Percentiles rank a stretch among this genome's conserved stretches.
These are phyloP conservation scores for Pyracantha coccinea DNA, from an alignment of 331 rosid species.

Conservation along the genomic window DNA sequence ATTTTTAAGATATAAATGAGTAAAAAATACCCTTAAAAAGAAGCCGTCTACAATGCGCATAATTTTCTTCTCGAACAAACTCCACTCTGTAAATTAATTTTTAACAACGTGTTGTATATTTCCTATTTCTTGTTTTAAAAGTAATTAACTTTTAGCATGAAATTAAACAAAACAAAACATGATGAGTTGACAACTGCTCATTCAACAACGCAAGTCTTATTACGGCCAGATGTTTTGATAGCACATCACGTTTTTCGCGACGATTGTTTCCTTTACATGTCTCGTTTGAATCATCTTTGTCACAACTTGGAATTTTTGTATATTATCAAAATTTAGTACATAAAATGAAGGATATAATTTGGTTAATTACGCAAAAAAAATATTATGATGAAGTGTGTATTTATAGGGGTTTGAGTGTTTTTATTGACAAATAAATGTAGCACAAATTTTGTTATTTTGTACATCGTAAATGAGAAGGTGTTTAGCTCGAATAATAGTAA, in stretches of 20 bases:
- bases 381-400: neutral
- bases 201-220: neutral
- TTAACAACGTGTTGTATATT: too few relatives aligned
- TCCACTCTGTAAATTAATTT: too few relatives aligned
- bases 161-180: too few relatives aligned
- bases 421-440: neutral
- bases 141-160: too few relatives aligned
- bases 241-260: neutral
- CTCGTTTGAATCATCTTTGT: neutral
- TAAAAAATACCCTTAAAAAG: too few relatives aligned
- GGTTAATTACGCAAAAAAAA: neutral
- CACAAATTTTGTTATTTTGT: neutral
- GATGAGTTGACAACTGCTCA: too few relatives aligned
- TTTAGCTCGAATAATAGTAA: neutral
- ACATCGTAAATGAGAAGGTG: neutral
- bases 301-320: neutral
- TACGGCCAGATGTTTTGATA: neutral
- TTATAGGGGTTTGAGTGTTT: neutral
- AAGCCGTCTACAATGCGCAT: too few relatives aligned
- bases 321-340: neutral
- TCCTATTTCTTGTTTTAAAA: too few relatives aligned
- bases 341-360: neutral
- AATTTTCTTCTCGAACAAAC: too few relatives aligned
- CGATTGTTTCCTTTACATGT: neutral
- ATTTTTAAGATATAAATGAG: too few relatives aligned